phyloP scores from a whole-genome alignment of 2,329 filamentous ascomycete species.

The Sporothrix inflata region DNA sequence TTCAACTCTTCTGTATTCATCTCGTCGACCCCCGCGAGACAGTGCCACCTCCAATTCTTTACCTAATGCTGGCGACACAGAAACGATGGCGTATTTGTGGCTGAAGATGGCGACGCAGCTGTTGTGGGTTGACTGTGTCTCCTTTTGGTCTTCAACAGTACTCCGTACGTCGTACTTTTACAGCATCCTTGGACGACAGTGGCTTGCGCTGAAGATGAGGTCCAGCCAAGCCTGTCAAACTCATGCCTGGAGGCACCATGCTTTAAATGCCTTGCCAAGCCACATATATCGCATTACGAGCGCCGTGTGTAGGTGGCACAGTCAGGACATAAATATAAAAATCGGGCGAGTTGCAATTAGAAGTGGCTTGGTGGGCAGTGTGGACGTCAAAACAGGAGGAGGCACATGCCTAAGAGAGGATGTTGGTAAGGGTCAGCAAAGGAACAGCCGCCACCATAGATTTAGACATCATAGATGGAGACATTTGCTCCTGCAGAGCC shows the following conservation, averaged over 20 bases:
- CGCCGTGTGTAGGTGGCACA: background rate
- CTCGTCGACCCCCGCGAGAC: background rate
- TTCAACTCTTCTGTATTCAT: background rate
- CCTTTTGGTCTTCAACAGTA: too few relatives aligned
- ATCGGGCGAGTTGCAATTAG: background rate
- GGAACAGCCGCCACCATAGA: too few relatives aligned
- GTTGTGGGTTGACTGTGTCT: too few relatives aligned
- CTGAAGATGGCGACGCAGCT: background rate
- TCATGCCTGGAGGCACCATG: background rate
- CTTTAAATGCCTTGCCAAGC: background rate
- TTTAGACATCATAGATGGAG: too few relatives aligned
- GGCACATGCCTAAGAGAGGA: background rate
- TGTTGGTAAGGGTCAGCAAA: background rate
- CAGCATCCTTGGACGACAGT: background rate
- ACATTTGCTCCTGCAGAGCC: too few relatives aligned
- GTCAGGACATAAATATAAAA: background rate
- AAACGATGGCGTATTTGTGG: background rate
- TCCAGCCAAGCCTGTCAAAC: background rate
- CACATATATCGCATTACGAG: background rate
- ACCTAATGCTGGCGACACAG: background rate
- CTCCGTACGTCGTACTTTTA: too few relatives aligned
- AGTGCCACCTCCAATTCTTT: background rate
- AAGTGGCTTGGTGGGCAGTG: background rate
- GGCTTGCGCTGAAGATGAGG: background rate
- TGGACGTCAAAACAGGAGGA: background rate